Base-by-base conservation (phyloP, 2,329 filamentous ascomycete species). In the Magnaporthales sp. region DNA sequence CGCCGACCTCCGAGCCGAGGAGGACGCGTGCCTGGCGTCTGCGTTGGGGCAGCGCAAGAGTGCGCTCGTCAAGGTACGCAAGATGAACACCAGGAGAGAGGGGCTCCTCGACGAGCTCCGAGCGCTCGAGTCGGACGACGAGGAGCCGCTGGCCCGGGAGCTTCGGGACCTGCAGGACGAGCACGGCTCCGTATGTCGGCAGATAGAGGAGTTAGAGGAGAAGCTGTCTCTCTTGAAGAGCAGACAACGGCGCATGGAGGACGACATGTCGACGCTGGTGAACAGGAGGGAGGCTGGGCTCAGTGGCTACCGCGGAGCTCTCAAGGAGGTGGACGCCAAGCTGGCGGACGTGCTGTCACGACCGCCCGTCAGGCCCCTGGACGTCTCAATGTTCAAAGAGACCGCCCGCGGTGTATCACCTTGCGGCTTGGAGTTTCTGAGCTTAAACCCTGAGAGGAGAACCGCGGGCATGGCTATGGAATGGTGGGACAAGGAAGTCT, bases 211-310 rank as follows among this genome's bases (percentile, higher is more conserved):
- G 64, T 79, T 91, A 32, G 89, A 93, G 74, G 81, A 86, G 71
- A 84, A 85, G 70, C 79, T 93, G 2, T 79, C 81, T 27, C 81
- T 81, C 3, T 80, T 92, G 77, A 86, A 86, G 71, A 83, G 81
- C 62, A 80, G 84, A 30, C 86, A 87, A 70, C 79, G 82, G n/a
- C 83, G 82, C 73, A 75, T 93, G 0, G 77, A 84, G 68, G 81
- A 82, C 2, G 82, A 86, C 71, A 85, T 91, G 62, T 81, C 84
- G 7, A 86, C 89, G 66, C 82, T 87, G 1, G 83, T 83, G 69
- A 92, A 89, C 70, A 82, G 83, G 66, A 80, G 89, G 51, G 90
- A 92, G 73, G 88, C 90, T 1, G 87, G 86, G n/a, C 75, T 92
- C 15, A 91, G 89, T 66, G 89, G 89, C 0, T 93, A 92, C 74